Base-by-base conservation (phyloP, 2,329 filamentous ascomycete genomes). In the Microsporum audouinii region DNA sequence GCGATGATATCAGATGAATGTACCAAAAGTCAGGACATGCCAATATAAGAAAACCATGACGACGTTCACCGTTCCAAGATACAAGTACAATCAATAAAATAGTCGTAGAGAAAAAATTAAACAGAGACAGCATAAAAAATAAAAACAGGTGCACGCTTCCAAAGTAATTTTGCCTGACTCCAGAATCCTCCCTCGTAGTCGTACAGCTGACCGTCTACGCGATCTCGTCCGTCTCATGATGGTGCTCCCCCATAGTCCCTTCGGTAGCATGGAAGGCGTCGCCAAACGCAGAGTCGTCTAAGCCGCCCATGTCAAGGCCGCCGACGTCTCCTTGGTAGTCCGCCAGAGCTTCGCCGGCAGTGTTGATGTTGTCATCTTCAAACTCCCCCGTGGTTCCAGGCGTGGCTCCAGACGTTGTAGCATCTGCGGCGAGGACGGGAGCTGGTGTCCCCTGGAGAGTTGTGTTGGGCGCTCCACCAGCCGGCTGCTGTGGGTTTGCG, bases 251-350 rank as follows among this genome's bases (percentile, higher is more conserved):
- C 63, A 72, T 69, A 61, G 77, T 73, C 62, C 76, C 75, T 63
- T 81, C 78, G 55, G 79, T 79, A 14, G 77, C 78, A 65, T 91
- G 88, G 73, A 92, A 89, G 0, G 89, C 89, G 67, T 94, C 88
- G 2, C 88, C 89, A 75, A 94, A 94, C 1, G 88, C 89, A 39
- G 86, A 89, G 68, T 91, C 87, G 55, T 89, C 87, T 77, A 90
- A 82, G 64, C 86, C 87, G 6, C 81, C 83, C 47, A 80, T 71
- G 65, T 80, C 79, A 2, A 79, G 72, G 2, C 75, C 75, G 60
- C 79, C 79, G 58, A 82, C 79, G 12, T 83, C 81, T 14, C 82
- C 81, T 47, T 82, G 84, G 69, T 87, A 89, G 43, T 82, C 82
- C 1, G 84, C 84, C 39, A 90, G 75, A 2, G 86, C 87, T 68